Evolutionary conservation across 768 basidiomycete species (phyloP), one percentile per base, ranked within the genome.

Genomic region (Tephrocybe sp.): DNA sequence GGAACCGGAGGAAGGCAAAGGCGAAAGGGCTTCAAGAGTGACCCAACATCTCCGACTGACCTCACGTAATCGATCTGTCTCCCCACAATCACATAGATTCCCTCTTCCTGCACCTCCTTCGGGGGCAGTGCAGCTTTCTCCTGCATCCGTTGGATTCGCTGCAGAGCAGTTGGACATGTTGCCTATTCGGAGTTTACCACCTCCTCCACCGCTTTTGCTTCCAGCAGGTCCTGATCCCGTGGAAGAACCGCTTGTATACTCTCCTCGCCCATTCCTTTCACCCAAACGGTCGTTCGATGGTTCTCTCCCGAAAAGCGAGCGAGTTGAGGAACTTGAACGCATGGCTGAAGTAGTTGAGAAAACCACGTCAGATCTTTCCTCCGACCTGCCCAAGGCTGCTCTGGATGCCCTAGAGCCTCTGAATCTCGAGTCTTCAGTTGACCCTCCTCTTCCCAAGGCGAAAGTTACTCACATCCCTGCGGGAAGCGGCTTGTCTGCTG

Each of bases 301-400:
- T 9, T 65, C 72, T 2, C 45, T 76, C 19, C 61, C 70, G 26
- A 80, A 75, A 69, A 80, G 79, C 59, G 76, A 80, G 51, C 67
- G 81, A n/a, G 87, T 92, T 6, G 80, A 81, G 52, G 72, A 76
- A 53, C 72, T 92, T 46, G 90, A 92, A 68, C 75, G 77, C 64
- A 82, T 92, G 74, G 89, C 85, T 0, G 84, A 80, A 30, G 77
- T 77, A 49, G 82, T 79, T 0, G 75, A 62, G 14, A 61, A 60
- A 48, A 60, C 63, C 48, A 69, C 60, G 14, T 56, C 52, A 16
- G 71, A 76, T 55, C 55, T 76, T 14, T 73, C 74, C 19, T 58
- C 60, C 3, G 74, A 75, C 51, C 55, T 75, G n/a, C 70, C 71
- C 5, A 49, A 51, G 42, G 36, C 53, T 35, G 23, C 38, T 32